These are phyloP conservation scores for Neonectria hederae DNA, from an alignment of 2,329 filamentous ascomycete species.

Conservation along the genomic window DNA sequence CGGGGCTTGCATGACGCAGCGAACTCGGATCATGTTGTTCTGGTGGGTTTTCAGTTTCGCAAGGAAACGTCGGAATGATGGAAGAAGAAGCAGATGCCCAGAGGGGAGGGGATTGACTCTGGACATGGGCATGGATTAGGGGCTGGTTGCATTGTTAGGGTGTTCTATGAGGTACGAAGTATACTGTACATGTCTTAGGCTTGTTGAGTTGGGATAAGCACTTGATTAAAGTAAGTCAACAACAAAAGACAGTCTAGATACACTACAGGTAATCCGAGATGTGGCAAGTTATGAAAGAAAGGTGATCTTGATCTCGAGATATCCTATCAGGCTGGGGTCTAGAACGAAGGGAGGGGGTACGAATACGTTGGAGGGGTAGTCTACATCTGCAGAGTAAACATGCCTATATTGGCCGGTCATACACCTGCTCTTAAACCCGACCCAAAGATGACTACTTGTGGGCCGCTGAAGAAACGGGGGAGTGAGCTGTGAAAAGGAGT, in stretches of 20 bases:
- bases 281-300: background rate
- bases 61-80: background rate
- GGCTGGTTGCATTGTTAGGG: background rate
- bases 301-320: too few species aligned
- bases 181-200: background rate
- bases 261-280: background rate
- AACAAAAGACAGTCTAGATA: background rate
- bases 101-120: background rate
- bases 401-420: background rate
- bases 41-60: background rate
- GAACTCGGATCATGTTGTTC: background rate
- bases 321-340: background rate
- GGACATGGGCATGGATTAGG: background rate
- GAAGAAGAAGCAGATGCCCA: background rate
- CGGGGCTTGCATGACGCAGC: constrained; percentile 25
- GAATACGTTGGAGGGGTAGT: background rate
- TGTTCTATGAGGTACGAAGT: background rate
- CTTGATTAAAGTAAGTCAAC: background rate
- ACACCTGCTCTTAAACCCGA: background rate
- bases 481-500: background rate
- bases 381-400: background rate
- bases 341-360: background rate
- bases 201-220: background rate
- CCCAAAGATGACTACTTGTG: background rate
- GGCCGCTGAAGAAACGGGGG: background rate